Percentiles rank a stretch among this genome's conserved stretches.
Conservation (phyloP, 2,329 filamentous ascomycete species). For the Blastomyces gilchristii region DNA sequence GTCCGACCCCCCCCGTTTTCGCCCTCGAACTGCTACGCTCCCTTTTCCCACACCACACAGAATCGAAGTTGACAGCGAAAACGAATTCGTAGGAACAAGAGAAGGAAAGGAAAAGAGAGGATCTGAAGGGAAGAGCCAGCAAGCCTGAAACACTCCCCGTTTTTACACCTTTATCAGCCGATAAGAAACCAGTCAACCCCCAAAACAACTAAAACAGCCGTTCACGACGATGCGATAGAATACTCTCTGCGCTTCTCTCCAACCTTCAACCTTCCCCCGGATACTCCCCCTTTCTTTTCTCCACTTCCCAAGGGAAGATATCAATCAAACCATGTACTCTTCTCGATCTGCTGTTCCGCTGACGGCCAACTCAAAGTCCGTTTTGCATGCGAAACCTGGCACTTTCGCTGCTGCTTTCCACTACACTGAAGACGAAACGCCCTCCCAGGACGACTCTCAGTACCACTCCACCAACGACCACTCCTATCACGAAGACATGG, state of each 20-base stretch:
- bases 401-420: conserved; percentile 34
- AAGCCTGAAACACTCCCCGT: neutral
- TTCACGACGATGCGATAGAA: conserved; percentile 7
- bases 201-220: neutral
- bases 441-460: conserved; percentile 9
- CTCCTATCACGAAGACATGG: conserved; percentile 4
- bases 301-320: neutral
- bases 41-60: neutral
- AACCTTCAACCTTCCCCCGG: neutral
- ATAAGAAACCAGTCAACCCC: neutral
- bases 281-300: neutral
- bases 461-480: conserved; percentile 4
- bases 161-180: neutral
- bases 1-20: neutral
- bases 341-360: conserved; percentile 25
- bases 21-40: neutral
- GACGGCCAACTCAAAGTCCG: conserved; percentile 25
- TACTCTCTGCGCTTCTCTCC: conserved; percentile 7
- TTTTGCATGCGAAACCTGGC: conserved; percentile 27
- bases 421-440: conserved; percentile 32
- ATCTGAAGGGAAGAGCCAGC: neutral
- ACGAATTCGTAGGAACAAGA: neutral
- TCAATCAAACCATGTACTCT: conserved; percentile 24
- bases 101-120: neutral
- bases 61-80: neutral